Conservation (phyloP, 2,329 filamentous ascomycete species). For the Penicillium psychrosexuale region DNA sequence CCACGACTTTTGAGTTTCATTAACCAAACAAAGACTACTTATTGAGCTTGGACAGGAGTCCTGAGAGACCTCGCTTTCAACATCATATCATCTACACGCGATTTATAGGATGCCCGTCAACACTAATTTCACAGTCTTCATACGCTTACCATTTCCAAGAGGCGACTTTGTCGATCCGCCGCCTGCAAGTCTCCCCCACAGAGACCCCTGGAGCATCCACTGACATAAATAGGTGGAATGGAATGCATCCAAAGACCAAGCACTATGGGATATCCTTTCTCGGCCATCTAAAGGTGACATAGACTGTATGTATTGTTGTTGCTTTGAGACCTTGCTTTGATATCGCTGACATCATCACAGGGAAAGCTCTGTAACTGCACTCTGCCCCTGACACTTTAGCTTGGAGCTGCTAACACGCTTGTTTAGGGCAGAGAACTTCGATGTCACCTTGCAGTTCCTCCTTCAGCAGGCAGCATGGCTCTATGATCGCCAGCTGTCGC, state of each 20-base stretch:
- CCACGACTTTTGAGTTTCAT: neutral
- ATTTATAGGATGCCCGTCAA: slow-evolving; percentile 13
- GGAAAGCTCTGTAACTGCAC: slow-evolving; percentile 66
- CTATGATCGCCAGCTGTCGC: slow-evolving; percentile 83
- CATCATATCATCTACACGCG: slow-evolving; percentile 5
- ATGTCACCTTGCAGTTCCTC: slow-evolving; percentile 83
- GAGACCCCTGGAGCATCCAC: slow-evolving; percentile 10
- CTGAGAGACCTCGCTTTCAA: neutral
- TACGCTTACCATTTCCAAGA: slow-evolving; percentile 84
- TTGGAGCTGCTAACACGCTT: slow-evolving; percentile 5
- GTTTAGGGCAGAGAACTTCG: slow-evolving; percentile 67
- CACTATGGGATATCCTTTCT: slow-evolving; percentile 86
- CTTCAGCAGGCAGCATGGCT: slow-evolving; percentile 92
- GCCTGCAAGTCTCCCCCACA: slow-evolving; percentile 55
- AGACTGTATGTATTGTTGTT: slow-evolving; percentile 63
- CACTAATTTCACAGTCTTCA: slow-evolving; percentile 65
- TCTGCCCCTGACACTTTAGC: neutral
- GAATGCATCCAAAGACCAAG: slow-evolving; percentile 81
- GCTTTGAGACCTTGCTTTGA: neutral
- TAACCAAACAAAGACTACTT: neutral
- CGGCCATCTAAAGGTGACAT: slow-evolving; percentile 76
- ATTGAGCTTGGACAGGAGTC: neutral
- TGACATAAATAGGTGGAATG: slow-evolving; percentile 67
- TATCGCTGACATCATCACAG: slow-evolving; percentile 45
- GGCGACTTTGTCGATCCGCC: slow-evolving; percentile 88